These are phyloP conservation scores for Herpetomonas muscarum DNA, from an alignment of 208 protist species.

Conservation along the genomic window DNA sequence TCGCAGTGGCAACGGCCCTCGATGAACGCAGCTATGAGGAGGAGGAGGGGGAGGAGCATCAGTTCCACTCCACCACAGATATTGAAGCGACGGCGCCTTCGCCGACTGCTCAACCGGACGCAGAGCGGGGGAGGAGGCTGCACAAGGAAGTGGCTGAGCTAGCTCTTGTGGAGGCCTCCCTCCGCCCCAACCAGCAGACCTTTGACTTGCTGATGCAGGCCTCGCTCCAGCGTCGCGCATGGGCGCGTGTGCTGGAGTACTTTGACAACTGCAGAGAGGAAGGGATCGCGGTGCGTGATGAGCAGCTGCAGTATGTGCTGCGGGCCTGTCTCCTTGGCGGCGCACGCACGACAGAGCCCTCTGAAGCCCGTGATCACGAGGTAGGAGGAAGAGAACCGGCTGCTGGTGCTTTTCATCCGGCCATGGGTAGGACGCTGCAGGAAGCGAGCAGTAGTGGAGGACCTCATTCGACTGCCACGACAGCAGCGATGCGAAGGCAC, in stretches of 20 bases:
- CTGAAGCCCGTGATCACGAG: too few relatives aligned
- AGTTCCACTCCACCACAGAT: not conserved
- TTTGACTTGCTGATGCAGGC: conserved; percentile 59
- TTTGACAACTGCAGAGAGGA: conserved; percentile 38
- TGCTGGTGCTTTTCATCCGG: too few relatives aligned
- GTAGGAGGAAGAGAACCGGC: too few relatives aligned
- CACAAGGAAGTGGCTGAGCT: conserved; percentile 23
- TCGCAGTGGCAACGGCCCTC: not conserved
- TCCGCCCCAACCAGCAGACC: conserved; percentile 56
- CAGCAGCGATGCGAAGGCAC: too few relatives aligned
- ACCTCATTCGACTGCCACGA: too few relatives aligned
- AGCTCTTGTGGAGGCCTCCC: conserved; percentile 20
- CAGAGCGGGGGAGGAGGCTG: not conserved
- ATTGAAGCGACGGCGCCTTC: not conserved
- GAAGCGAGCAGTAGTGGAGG: too few relatives aligned
- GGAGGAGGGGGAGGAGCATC: not conserved
- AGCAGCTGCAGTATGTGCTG: conserved; percentile 34
- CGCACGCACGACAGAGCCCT: too few relatives aligned
- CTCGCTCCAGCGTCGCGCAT: conserved; percentile 36
- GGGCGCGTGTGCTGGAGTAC: conserved; percentile 46
- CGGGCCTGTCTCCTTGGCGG: conserved; percentile 23
- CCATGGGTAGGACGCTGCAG: too few relatives aligned
- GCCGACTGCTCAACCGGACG: not conserved
- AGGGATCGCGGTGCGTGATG: conserved; percentile 29
- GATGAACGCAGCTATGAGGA: not conserved